A percentile compares a stretch with the other conserved stretches of the same genome.
Evolutionary conservation across 257 asterid genomes (phyloP).

Genomic region (Perilla frutescens): DNA sequence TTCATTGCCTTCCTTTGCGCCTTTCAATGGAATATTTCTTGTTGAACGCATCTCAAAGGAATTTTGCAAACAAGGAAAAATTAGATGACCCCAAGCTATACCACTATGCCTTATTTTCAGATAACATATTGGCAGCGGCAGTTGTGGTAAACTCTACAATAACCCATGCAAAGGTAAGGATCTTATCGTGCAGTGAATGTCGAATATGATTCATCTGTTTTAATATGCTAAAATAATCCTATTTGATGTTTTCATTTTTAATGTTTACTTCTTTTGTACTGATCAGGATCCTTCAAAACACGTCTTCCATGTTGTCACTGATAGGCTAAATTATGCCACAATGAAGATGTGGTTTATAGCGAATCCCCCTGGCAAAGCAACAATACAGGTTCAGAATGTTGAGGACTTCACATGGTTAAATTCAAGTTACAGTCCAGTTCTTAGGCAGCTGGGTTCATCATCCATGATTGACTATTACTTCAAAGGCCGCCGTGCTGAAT

Average conservation of each 20-base stretch:
- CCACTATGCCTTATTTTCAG: conserved; percentile 67
- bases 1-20: conserved; percentile 69
- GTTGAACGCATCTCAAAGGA: conserved; percentile 48
- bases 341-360: conserved; percentile 65
- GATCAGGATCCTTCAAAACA: conserved; percentile 62
- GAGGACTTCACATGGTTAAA: conserved; percentile 63
- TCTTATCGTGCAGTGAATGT: background rate
- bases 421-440: conserved; percentile 60
- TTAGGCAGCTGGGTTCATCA: conserved; percentile 51
- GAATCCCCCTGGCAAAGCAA: conserved; percentile 55
- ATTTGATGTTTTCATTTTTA: conserved; percentile 8
- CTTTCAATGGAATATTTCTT: conserved; percentile 56
- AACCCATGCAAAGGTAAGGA: conserved; percentile 52
- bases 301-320: conserved; percentile 62
- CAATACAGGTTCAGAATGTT: conserved; percentile 57
- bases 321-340: conserved; percentile 58
- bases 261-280: conserved; percentile 1
- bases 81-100: conserved; percentile 53
- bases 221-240: background rate
- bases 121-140: conserved; percentile 61
- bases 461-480: conserved; percentile 60
- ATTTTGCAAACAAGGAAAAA: conserved; percentile 45
- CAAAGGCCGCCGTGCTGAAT: conserved; percentile 48
- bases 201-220: background rate
- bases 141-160: conserved; percentile 68